phyloP scores from a whole-genome alignment of 108 stramenopile species.

The Skeletonema costatum region DNA sequence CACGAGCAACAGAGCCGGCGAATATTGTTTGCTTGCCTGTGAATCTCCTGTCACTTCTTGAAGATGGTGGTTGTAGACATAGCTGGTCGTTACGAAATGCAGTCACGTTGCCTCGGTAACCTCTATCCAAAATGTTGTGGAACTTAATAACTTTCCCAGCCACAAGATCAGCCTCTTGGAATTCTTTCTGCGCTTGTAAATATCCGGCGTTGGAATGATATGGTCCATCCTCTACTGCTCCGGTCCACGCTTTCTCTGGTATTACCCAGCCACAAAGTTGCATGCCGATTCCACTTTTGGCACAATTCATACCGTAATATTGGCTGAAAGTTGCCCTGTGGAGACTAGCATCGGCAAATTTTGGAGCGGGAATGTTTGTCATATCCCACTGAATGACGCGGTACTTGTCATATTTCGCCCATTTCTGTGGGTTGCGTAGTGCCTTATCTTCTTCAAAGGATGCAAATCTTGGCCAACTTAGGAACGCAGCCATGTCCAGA shows the following conservation, averaged over 20 bases:
- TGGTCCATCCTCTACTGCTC: background rate
- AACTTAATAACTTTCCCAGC: constrained; percentile 7
- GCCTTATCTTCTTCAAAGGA: background rate
- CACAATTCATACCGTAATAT: constrained; percentile 8
- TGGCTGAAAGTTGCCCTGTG: background rate
- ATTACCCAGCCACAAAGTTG: constrained; percentile 13
- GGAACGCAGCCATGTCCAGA: background rate
- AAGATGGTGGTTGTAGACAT: constrained; percentile 4
- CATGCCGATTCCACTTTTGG: background rate
- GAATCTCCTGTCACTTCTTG: constrained; percentile 16
- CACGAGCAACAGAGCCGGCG: constrained; percentile 2
- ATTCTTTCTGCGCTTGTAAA: constrained; percentile 7
- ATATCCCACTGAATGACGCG: constrained; percentile 10
- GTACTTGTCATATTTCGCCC: background rate
- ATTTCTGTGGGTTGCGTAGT: background rate
- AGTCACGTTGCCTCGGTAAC: constrained; percentile 8
- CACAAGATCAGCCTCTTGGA: constrained; percentile 10
- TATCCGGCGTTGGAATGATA: constrained; percentile 6
- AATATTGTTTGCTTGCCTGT: constrained; percentile 6
- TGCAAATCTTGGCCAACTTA: constrained; percentile 3
- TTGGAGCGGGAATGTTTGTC: background rate
- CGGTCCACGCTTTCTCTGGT: background rate
- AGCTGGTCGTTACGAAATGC: constrained; percentile 7
- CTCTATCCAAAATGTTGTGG: constrained; percentile 13
- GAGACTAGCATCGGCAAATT: constrained; percentile 3